Evolutionary conservation across 148 eudicot species (phyloP).

Genomic region (Silene uniflora): DNA sequence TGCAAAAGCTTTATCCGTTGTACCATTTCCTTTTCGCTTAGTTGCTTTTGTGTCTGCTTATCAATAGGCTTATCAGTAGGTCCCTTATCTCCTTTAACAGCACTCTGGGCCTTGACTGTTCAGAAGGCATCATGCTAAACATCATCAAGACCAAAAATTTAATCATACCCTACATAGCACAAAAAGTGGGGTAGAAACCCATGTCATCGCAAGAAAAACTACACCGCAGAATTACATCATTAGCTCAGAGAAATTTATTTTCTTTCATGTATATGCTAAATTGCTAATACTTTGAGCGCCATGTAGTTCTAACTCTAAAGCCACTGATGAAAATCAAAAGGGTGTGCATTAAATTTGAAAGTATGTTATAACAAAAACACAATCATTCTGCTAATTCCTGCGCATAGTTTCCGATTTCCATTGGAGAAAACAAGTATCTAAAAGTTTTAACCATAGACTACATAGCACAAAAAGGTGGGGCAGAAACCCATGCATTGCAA

Average conservation of each 20-base stretch:
- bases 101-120: conserved; percentile 59
- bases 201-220: conserved; percentile 14
- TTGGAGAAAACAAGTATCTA: not conserved
- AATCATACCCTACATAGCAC: conserved; percentile 25
- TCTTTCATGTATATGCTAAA: not conserved
- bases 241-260: not conserved
- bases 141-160: conserved; percentile 28
- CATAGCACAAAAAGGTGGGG: conserved; percentile 8
- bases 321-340: not conserved
- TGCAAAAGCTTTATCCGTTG: conserved; percentile 70
- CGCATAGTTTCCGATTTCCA: not conserved
- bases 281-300: not conserved
- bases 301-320: not conserved
- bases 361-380: not conserved
- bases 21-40: conserved; percentile 57
- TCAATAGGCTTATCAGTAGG: conserved; percentile 31
- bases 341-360: not conserved
- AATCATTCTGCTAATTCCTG: not conserved
- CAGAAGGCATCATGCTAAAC: conserved; percentile 36
- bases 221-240: not conserved
- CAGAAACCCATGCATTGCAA: conserved; percentile 12
- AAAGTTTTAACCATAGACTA: conserved; percentile 25
- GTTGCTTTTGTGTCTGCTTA: conserved; percentile 35
- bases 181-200: conserved; percentile 10
- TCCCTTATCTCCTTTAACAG: conserved; percentile 37